These are phyloP conservation scores for Lentinula aciculospora DNA, from an alignment of 768 basidiomycete genomes.

Conservation along the genomic window DNA sequence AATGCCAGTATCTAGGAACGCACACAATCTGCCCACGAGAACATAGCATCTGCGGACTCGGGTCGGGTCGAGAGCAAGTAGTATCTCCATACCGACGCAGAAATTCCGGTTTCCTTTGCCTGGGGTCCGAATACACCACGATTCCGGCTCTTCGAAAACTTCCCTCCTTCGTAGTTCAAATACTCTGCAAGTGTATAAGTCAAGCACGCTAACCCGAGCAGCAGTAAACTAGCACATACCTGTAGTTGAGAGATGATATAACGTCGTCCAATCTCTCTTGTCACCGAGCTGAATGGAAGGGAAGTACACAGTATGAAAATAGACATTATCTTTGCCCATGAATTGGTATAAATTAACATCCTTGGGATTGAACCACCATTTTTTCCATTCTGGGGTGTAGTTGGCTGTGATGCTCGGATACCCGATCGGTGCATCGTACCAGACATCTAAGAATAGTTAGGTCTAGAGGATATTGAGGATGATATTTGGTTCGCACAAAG, in stretches of 20 bases:
- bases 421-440: slow-evolving; percentile 97
- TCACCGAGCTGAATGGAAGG: slow-evolving; percentile 88
- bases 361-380: slow-evolving; percentile 94
- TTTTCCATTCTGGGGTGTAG: slow-evolving; percentile 90
- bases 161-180: slow-evolving; percentile 96
- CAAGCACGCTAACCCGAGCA: too few species aligned
- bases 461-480: too few species aligned
- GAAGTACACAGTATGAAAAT: slow-evolving; percentile 96
- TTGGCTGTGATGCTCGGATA: slow-evolving; percentile 97
- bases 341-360: slow-evolving; percentile 94
- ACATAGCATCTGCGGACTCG: slow-evolving; percentile 91
- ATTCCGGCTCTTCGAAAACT: slow-evolving; percentile 97
- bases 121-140: slow-evolving; percentile 96
- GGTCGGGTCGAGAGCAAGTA: slow-evolving; percentile 91
- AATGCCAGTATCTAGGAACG: slow-evolving; percentile 18
- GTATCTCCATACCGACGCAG: slow-evolving; percentile 94
- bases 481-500: too few species aligned
- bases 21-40: slow-evolving; percentile 94
- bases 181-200: slow-evolving; percentile 74
- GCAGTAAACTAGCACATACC: slow-evolving; percentile 59
- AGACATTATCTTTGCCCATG: slow-evolving; percentile 99
- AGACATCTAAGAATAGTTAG: slow-evolving; percentile 7
- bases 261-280: slow-evolving; percentile 86
- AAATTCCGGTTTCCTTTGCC: slow-evolving; percentile 89
- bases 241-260: slow-evolving; percentile 93